Evolutionary conservation across 495 filamentous ascomycete genomes (phyloP), one percentile per base, ranked within the genome.

Genomic region (Penicillium riverlandense): DNA sequence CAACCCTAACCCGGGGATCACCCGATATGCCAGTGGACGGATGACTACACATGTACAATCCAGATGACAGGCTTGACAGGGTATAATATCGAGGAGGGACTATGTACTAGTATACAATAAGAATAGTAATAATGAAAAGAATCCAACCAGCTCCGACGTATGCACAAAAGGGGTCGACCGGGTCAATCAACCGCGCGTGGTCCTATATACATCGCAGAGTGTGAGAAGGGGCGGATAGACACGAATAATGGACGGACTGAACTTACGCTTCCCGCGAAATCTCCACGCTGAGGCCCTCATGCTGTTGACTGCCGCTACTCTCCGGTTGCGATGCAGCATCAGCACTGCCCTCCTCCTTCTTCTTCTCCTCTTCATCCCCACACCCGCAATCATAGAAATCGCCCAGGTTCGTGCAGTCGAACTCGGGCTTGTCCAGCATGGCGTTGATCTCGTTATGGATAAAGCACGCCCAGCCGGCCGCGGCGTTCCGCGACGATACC

Each of bases 351-450:
- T 32, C 40, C 28, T 52, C 47, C 8, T 38, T 51, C 12, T 58
- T 52, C 16, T 11, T 39, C 11, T 53, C 47, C 12, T 76, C 80
- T 41, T 90, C 88, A 28, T 88, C 90, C 3, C 82, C 86, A 61
- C 92, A 98, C 10, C 92, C 92, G 54, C 92, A 98, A 61, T 98
- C 90, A 61, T 98, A 98, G 52, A 88, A 85, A 45, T 94, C 88
- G 3, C 88, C 89, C 45, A 98, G 84, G 9, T 88, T 84, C 37
- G 77, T 81, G 55, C 92, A 98, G 59, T 97, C 88, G 62, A 96
- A 97, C 40, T 80, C 50, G 0, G 75, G 70, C 64, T 98, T 98
- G 44, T 79, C 66, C 43, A 97, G 70, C 55, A 88, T 80, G 60
- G 84, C 78, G 65, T 98, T 98, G 44, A 98, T 90, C 55, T 88